Percentiles rank a stretch among this genome's conserved stretches.
These are phyloP conservation scores for Ilex asprella DNA, from an alignment of 257 asterid genomes.

Conservation along the genomic window DNA sequence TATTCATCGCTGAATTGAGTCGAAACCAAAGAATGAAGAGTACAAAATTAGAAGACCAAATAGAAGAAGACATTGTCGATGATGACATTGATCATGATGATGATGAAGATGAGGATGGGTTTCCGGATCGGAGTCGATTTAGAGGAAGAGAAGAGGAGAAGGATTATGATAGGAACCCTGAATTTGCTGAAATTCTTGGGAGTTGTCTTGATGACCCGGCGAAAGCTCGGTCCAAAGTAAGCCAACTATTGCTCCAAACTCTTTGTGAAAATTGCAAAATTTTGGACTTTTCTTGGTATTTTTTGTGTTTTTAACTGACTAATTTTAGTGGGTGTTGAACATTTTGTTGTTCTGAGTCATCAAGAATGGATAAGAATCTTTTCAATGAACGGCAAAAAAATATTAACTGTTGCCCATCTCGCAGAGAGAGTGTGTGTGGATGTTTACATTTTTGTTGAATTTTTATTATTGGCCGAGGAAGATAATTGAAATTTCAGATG, in stretches of 20 bases:
- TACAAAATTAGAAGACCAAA: slow-evolving; percentile 23
- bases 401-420: neutral
- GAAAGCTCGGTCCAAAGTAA: slow-evolving; percentile 76
- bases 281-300: neutral
- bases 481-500: slow-evolving; percentile 41
- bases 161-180: slow-evolving; percentile 86
- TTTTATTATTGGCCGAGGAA: neutral
- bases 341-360: neutral
- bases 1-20: slow-evolving; percentile 8
- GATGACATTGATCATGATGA: slow-evolving; percentile 20
- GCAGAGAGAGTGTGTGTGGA: too few species aligned
- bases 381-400: neutral
- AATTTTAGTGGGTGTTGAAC: neutral
- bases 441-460: neutral
- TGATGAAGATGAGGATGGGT: slow-evolving; percentile 28
- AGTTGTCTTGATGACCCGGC: slow-evolving; percentile 66
- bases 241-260: slow-evolving; percentile 9
- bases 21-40: slow-evolving; percentile 17
- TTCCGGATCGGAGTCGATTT: slow-evolving; percentile 30
- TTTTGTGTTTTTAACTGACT: neutral
- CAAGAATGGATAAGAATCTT: neutral
- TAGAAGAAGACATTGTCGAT: slow-evolving; percentile 23
- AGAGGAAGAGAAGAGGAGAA: slow-evolving; percentile 43
- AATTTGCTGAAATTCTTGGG: slow-evolving; percentile 84
- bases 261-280: neutral